Evolutionary conservation across 352 stramenopile species (phyloP).

Genomic region (Phytopythium boreale): DNA sequence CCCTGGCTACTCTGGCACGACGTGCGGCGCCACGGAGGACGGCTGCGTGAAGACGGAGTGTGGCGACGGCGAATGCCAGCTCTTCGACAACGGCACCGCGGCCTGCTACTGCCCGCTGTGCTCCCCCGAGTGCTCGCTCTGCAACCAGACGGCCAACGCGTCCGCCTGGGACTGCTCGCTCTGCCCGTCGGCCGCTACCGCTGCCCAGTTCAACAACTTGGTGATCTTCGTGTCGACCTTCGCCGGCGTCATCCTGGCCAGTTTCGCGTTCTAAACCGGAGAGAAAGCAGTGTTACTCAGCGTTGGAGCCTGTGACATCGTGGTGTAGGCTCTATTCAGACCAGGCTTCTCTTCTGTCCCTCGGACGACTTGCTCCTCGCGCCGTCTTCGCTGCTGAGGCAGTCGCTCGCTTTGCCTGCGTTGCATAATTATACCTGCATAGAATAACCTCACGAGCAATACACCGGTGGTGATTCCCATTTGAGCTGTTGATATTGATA

Average conservation of each 20-base stretch:
- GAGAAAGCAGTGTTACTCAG: background rate
- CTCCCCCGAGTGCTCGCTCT: constrained; percentile 33
- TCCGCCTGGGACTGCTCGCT: constrained; percentile 35
- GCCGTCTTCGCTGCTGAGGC: background rate
- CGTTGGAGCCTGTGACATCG: background rate
- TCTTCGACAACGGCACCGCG: constrained; percentile 40
- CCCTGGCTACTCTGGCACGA: constrained; percentile 42
- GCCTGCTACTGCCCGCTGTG: constrained; percentile 43
- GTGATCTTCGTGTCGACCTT: constrained; percentile 33
- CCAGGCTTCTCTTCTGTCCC: background rate
- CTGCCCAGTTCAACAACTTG: constrained; percentile 32
- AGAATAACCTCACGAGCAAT: constrained; percentile 2
- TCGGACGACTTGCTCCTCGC: background rate
- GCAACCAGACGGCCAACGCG: constrained; percentile 26
- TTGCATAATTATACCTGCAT: constrained; percentile 8
- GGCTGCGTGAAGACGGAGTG: constrained; percentile 42
- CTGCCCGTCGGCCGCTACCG: constrained; percentile 21
- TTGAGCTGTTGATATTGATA: no score
- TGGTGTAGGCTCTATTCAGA: background rate
- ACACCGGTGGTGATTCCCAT: constrained; percentile 2
- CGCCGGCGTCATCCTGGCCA: constrained; percentile 29
- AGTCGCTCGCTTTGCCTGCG: background rate
- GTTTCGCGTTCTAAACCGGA: constrained; percentile 29
- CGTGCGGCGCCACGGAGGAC: constrained; percentile 50
- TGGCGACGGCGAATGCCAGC: constrained; percentile 37